Evolutionary conservation across 495 filamentous ascomycete genomes (phyloP).

Genomic region (Xylaria bambusicola): DNA sequence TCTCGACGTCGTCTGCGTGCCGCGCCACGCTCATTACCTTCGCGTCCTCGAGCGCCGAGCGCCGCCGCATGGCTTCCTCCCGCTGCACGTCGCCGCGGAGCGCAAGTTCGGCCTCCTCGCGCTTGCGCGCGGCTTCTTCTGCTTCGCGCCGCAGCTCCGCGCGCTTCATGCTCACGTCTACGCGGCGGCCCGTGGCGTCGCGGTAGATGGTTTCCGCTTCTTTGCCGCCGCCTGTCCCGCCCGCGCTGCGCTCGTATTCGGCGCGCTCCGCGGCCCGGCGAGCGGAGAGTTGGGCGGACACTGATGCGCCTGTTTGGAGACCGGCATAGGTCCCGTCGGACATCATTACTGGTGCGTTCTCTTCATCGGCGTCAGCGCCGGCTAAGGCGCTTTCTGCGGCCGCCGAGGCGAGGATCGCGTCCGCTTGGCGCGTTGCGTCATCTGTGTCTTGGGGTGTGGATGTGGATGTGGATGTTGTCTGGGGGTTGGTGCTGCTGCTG

Average conservation of each 20-base stretch:
- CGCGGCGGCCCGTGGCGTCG: slow-evolving; percentile 87
- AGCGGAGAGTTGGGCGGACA: slow-evolving; percentile 69
- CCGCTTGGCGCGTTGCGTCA: slow-evolving; percentile 66
- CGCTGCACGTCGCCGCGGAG: slow-evolving; percentile 84
- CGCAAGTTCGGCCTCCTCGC: slow-evolving; percentile 60
- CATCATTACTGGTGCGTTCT: slow-evolving; percentile 60
- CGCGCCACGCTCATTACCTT: slow-evolving; percentile 78
- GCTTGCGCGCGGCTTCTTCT: slow-evolving; percentile 68
- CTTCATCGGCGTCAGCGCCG: slow-evolving; percentile 52
- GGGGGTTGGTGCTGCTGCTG: neutral
- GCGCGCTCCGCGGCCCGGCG: slow-evolving; percentile 52
- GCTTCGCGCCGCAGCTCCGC: slow-evolving; percentile 77
- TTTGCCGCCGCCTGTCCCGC: slow-evolving; percentile 10
- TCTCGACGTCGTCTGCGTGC: slow-evolving; percentile 72
- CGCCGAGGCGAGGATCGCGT: slow-evolving; percentile 79
- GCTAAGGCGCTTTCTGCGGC: slow-evolving; percentile 63
- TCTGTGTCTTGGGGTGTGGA: too few relatives aligned
- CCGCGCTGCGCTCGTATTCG: slow-evolving; percentile 42
- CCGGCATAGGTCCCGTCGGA: slow-evolving; percentile 83
- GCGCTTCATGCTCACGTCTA: slow-evolving; percentile 86
- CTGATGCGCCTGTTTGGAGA: slow-evolving; percentile 77
- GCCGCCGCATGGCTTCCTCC: slow-evolving; percentile 52
- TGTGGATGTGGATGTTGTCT: too few relatives aligned
- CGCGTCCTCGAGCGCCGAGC: slow-evolving; percentile 70
- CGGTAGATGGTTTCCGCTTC: slow-evolving; percentile 85